Evolutionary conservation across 805 yeast genomes (phyloP).

Genomic region (Nematodospora valgi): DNA sequence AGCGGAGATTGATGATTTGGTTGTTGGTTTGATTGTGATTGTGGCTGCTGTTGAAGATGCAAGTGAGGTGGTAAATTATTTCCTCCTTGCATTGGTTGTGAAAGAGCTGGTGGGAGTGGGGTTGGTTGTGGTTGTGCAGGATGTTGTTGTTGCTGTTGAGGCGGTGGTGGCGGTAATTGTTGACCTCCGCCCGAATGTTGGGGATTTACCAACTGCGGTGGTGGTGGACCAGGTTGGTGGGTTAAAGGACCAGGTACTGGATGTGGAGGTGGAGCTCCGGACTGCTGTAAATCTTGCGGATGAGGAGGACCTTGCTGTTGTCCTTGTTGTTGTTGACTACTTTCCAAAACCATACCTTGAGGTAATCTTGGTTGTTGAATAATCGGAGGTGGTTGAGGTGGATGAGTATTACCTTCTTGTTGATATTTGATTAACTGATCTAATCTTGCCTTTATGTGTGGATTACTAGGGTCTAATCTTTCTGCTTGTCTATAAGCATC

Average conservation of each 20-base stretch:
- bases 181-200: slow-evolving; percentile 2
- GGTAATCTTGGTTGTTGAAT: slow-evolving; percentile 62
- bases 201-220: slow-evolving; percentile 3
- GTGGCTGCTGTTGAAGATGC: slow-evolving; percentile 14
- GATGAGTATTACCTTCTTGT: slow-evolving; percentile 62
- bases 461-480: slow-evolving; percentile 88
- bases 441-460: slow-evolving; percentile 89
- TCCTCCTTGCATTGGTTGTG: slow-evolving; percentile 1
- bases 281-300: slow-evolving; percentile 9
- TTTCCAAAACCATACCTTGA: slow-evolving; percentile 60
- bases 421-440: slow-evolving; percentile 77
- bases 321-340: slow-evolving; percentile 27
- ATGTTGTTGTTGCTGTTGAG: slow-evolving; percentile 11
- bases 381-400: slow-evolving; percentile 66
- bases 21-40: slow-evolving; percentile 11
- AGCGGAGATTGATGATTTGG: slow-evolving; percentile 14
- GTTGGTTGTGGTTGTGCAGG: slow-evolving; percentile 4
- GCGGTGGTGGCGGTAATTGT: slow-evolving; percentile 7
- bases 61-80: slow-evolving; percentile 7
- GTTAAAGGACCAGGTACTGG: slow-evolving; percentile 5
- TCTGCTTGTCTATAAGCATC: slow-evolving; percentile 98
- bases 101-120: slow-evolving; percentile 4
- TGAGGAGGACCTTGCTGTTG: slow-evolving; percentile 16
- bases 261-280: slow-evolving; percentile 8
- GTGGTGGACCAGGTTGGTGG: slow-evolving; percentile 11